phyloP scores from a whole-genome alignment of 768 basidiomycete species.

The Clitopilus passeckerianus region DNA sequence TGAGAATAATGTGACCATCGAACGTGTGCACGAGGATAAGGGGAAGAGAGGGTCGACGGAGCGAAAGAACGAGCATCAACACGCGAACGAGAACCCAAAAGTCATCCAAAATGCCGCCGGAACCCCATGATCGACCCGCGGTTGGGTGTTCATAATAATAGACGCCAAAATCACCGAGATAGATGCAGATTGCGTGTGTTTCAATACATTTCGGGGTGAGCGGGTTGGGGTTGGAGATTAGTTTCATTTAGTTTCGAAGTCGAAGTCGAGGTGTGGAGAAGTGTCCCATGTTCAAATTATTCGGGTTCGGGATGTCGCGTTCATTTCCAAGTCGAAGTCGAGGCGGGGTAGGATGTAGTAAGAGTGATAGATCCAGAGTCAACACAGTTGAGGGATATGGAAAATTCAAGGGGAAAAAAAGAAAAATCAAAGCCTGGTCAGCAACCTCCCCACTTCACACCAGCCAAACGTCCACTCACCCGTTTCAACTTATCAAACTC shows the following conservation, averaged over 20 bases:
- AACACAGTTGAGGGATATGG: too few relatives aligned
- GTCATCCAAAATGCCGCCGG: not conserved
- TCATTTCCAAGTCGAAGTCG: too few relatives aligned
- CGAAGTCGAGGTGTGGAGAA: not conserved
- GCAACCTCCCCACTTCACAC: too few relatives aligned
- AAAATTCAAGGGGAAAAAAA: too few relatives aligned
- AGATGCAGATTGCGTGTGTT: not conserved
- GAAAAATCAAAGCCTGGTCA: too few relatives aligned
- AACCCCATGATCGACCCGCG: not conserved
- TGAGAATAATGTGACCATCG: not conserved
- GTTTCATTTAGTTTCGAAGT: not conserved
- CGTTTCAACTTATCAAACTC: constrained; percentile 99
- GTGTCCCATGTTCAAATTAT: not conserved
- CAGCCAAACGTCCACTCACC: too few relatives aligned
- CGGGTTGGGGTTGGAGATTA: not conserved
- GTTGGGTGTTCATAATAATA: not conserved
- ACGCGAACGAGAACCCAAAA: not conserved
- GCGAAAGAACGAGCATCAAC: not conserved
- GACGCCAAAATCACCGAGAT: not conserved
- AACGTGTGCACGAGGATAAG: not conserved
- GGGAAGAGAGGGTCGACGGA: not conserved
- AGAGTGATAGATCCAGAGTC: too few relatives aligned
- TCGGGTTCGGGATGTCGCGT: too few relatives aligned
- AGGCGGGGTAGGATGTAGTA: too few relatives aligned
- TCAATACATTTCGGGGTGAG: too few relatives aligned